Evolutionary conservation across 495 filamentous ascomycete species (phyloP), one percentile per base, ranked within the genome.

Genomic region (Penicillium diatomitis): DNA sequence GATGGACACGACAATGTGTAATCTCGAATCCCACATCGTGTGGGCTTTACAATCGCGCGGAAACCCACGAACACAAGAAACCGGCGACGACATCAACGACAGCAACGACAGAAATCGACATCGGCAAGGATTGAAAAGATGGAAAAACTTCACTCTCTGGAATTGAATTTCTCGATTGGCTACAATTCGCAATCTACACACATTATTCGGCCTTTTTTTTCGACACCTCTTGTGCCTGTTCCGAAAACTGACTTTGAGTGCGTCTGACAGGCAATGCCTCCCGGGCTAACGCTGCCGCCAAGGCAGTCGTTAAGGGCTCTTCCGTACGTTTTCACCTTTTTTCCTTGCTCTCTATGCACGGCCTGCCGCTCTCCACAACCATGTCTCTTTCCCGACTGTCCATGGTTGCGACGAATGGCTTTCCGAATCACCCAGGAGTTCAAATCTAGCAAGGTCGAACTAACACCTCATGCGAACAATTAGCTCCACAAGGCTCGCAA

Each of bases 261-360:
- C 65, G 10, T 63, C 56, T 50, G 64, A 73, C 61, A 87, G 83
- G 80, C 75, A 88, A 49, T 44, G 53, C 53, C 53, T 78, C 77
- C 70, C 81, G 94, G 80, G 92, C 94, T 75, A 83, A 80, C 63
- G 81, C 83, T 66, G 92, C 92, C 62, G 86, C 94, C 64, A 95
- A 96, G 79, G 86, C 92, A 67, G 86, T 90, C 62, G 82, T 95
- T 58, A 83, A 83, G 73, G 89, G 90, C 69, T 85, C 89, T 84
- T 81, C 82, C 76, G 58, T 66, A 67, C 53, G 65, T 67, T 58
- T 46, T 41, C 30, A 20, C 31, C 34, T 38, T 10, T 28, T n/a
- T 8, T 11, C 9, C 7, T 35, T 7, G 33, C n/a, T 28, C 5
- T 10, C 32, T 38, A 32, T 10, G 32, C n/a, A 39, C 40, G 4